Evolutionary conservation across 768 basidiomycete species (phyloP).

Genomic region (Tephrocybe sp.): DNA sequence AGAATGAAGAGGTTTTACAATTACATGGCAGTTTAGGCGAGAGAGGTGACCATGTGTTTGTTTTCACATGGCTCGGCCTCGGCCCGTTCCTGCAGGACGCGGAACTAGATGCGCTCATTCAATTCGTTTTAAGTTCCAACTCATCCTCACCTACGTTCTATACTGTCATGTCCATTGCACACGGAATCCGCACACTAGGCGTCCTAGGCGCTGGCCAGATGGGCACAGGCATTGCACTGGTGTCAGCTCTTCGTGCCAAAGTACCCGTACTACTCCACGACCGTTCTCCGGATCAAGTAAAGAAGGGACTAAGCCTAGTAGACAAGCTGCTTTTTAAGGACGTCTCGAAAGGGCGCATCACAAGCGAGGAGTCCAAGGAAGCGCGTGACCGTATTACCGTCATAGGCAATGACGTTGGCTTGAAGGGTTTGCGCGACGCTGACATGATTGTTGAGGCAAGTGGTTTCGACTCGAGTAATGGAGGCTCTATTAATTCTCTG

Average conservation of each 20-base stretch:
- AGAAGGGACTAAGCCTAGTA: slow-evolving; percentile 67
- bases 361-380: slow-evolving; percentile 66
- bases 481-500: background rate
- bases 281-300: slow-evolving; percentile 68
- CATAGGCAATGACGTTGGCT: slow-evolving; percentile 35
- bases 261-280: slow-evolving; percentile 88
- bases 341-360: slow-evolving; percentile 76
- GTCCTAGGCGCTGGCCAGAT: slow-evolving; percentile 85
- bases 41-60: too few relatives aligned
- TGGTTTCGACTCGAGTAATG: background rate
- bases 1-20: too few relatives aligned
- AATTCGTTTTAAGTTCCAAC: background rate
- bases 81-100: background rate
- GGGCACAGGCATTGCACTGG: slow-evolving; percentile 91
- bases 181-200: slow-evolving; percentile 73
- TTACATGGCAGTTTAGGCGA: too few relatives aligned
- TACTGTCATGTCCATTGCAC: slow-evolving; percentile 49
- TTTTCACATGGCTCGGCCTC: too few relatives aligned
- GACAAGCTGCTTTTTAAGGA: slow-evolving; percentile 89
- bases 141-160: background rate
- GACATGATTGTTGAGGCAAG: slow-evolving; percentile 90
- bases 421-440: slow-evolving; percentile 67
- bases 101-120: slow-evolving; percentile 1
- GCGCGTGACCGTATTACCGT: slow-evolving; percentile 62
- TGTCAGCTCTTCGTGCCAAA: slow-evolving; percentile 80